phyloP scores from a whole-genome alignment of 331 rosid genomes.

The Pyrus hybrid region DNA sequence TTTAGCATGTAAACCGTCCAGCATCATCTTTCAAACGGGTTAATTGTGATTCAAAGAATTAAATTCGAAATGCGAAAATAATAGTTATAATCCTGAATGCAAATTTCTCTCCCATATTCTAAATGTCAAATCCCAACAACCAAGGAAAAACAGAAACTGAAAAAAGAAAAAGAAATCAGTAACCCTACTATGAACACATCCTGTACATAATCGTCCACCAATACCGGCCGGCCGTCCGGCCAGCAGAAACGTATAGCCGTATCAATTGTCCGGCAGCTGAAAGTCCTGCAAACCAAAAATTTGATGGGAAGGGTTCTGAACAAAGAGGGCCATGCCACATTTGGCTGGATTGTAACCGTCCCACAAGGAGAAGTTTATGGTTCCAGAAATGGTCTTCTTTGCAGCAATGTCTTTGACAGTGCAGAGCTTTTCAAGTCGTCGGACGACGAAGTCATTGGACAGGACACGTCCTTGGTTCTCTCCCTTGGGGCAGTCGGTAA shows the following conservation, averaged over 20 bases:
- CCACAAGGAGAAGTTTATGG: conserved; percentile 59
- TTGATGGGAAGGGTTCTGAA: conserved; percentile 51
- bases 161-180: not conserved
- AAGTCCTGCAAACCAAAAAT: conserved; percentile 62
- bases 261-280: conserved; percentile 49
- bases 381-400: conserved; percentile 65
- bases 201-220: conserved; percentile 33
- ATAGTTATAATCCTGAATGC: not conserved
- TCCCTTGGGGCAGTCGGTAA: conserved; percentile 66
- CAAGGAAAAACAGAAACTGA: not conserved
- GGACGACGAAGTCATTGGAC: conserved; percentile 70
- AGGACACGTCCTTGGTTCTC: conserved; percentile 88
- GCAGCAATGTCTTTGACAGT: conserved; percentile 57
- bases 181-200: conserved; percentile 18
- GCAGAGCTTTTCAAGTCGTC: conserved; percentile 71
- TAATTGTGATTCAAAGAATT: not conserved
- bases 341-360: conserved; percentile 49
- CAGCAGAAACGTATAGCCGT: conserved; percentile 6
- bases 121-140: not conserved
- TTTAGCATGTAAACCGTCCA: not conserved
- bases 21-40: not conserved
- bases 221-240: too few species aligned
- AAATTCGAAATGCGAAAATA: not conserved
- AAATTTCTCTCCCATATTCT: conserved; percentile 18
- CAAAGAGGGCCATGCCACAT: conserved; percentile 68